Percentiles rank a stretch among this genome's conserved stretches.
These are phyloP conservation scores for Kalmusia sp. DNA, from an alignment of 2,329 filamentous ascomycete species.

Conservation along the genomic window DNA sequence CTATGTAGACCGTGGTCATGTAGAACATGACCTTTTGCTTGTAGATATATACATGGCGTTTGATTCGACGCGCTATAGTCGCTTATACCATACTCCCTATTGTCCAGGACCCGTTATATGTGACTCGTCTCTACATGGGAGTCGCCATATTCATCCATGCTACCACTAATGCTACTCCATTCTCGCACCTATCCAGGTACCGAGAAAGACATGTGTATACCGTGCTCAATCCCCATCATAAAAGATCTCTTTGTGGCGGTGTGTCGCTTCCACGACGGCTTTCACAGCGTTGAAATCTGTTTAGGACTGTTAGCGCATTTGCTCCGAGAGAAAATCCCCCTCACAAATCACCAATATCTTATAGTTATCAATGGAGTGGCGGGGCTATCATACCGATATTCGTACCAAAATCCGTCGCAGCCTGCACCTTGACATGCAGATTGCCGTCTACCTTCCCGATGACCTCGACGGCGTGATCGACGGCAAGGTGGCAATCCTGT, in stretches of 20 bases:
- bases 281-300: conserved; percentile 78
- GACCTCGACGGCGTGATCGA: conserved; percentile 75
- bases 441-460: conserved; percentile 82
- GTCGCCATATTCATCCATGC: too few species aligned
- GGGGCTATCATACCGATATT: conserved; percentile 66
- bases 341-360: neutral
- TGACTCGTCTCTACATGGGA: too few species aligned
- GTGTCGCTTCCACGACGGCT: conserved; percentile 84
- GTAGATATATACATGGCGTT: too few species aligned
- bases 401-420: conserved; percentile 72
- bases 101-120: too few species aligned
- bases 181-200: neutral
- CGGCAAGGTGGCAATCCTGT: conserved; percentile 73
- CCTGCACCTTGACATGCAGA: conserved; percentile 73
- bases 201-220: neutral
- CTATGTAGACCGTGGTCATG: conserved; percentile 5
- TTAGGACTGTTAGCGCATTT: too few species aligned
- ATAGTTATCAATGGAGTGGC: neutral
- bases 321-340: neutral
- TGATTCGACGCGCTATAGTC: too few species aligned
- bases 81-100: too few species aligned
- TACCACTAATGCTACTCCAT: too few species aligned
- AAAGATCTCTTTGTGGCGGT: conserved; percentile 82
- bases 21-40: too few species aligned
- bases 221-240: conserved; percentile 58